A percentile compares a stretch with the other conserved stretches of the same genome.
Evolutionary conservation across 2,329 filamentous ascomycete genomes (phyloP).

Genomic region (Nemania sp.): DNA sequence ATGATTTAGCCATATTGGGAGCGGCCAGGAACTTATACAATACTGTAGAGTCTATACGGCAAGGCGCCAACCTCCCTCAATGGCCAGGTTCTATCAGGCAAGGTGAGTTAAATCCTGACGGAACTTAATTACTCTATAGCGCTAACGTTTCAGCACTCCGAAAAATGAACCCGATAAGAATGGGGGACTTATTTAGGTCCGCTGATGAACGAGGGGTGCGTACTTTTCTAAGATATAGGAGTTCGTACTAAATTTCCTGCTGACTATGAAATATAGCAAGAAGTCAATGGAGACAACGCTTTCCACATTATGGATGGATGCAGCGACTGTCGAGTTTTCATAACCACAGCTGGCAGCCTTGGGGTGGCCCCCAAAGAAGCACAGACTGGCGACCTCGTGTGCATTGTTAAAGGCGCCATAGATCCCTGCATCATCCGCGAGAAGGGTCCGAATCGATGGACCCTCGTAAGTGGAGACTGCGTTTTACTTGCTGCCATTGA

Average conservation of each 20-base stretch:
- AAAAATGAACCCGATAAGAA: neutral
- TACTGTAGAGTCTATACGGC: neutral
- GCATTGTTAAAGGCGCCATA: constrained; percentile 4
- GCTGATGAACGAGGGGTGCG: neutral
- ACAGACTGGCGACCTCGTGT: neutral
- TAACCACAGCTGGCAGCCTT: neutral
- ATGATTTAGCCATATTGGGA: too few species aligned
- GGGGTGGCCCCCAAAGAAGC: neutral
- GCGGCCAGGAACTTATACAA: too few species aligned
- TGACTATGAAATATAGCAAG: neutral
- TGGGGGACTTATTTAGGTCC: neutral
- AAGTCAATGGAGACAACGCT: neutral
- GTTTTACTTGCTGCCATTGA: neutral
- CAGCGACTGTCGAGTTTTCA: neutral
- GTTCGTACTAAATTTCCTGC: neutral
- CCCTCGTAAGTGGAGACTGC: neutral
- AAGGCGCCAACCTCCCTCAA: neutral
- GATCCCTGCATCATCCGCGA: constrained; percentile 6
- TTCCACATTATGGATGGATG: neutral
- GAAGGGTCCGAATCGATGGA: neutral
- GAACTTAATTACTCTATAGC: neutral
- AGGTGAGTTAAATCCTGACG: neutral
- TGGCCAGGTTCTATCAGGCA: neutral
- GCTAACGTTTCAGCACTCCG: neutral
- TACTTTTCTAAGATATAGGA: neutral